Percentiles rank a stretch among this genome's conserved stretches.
These are phyloP conservation scores for Phytophthora syringae DNA, from an alignment of 352 stramenopile species.

Conservation along the genomic window DNA sequence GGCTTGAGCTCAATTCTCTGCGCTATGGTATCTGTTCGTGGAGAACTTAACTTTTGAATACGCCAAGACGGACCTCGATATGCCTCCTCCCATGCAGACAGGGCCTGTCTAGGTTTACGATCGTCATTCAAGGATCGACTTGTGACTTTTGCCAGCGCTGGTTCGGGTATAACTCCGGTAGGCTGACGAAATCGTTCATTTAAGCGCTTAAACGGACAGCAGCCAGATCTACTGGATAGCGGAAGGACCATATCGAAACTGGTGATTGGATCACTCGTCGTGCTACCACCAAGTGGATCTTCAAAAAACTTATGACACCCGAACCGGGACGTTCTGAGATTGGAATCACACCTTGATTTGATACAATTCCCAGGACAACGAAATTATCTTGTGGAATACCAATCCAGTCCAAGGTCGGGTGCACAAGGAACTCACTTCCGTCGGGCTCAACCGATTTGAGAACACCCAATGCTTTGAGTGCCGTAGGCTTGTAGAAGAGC, in stretches of 20 bases:
- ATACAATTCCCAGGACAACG: slow-evolving; percentile 14
- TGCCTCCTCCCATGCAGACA: slow-evolving; percentile 1
- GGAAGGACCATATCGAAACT: neutral
- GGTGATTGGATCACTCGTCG: neutral
- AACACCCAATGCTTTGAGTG: slow-evolving; percentile 29
- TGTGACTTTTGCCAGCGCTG: slow-evolving; percentile 1
- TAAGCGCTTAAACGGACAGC: neutral
- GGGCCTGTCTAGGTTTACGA: neutral
- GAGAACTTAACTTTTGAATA: neutral
- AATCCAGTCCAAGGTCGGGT: slow-evolving; percentile 26
- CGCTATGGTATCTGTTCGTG: neutral
- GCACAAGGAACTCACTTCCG: slow-evolving; percentile 12
- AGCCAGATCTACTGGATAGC: neutral
- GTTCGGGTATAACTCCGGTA: slow-evolving; percentile 3
- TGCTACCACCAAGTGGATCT: slow-evolving; percentile 9
- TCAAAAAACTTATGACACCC: slow-evolving; percentile 24
- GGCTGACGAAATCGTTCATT: neutral
- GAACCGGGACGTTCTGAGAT: slow-evolving; percentile 7
- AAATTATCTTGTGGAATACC: slow-evolving; percentile 13
- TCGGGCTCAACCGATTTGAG: slow-evolving; percentile 23
- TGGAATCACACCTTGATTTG: slow-evolving; percentile 3
- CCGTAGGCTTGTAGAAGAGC: slow-evolving; percentile 26
- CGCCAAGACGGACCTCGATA: neutral
- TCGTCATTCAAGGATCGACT: neutral
- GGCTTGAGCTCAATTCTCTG: too few species aligned